Evolutionary conservation across 768 basidiomycete species (phyloP), one percentile per base, ranked within the genome.

Genomic region (Naganishia vishniacii): DNA sequence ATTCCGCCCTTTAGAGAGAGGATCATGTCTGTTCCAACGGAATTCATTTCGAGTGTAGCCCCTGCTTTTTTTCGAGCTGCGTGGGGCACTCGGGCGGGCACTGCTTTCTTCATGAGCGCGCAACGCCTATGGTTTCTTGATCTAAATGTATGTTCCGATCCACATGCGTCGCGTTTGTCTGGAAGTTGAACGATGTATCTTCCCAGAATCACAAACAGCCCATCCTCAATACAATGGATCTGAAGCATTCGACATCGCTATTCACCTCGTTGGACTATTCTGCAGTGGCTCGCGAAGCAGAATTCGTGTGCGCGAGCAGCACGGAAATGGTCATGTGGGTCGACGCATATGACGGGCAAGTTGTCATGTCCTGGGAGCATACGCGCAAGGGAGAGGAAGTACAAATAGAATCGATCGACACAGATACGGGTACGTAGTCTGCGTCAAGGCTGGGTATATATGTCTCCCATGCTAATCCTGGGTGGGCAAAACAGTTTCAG

Each of bases 351-450:
- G 40, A 42, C 29, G 62, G 49, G 15, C 48, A 63, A 25, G 25
- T 63, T 20, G 47, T 44, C n/a, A 51, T 63, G 20, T 41, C 45
- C 2, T 63, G 37, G 49, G 37, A 49, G 40, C 62, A 63, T 45
- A 34, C 25, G 20, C 59, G 59, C n/a, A 20, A 44, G 15, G 59
- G 41, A 9, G 59, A 60, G 20, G 46, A n/a, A 2, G n/a, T 45
- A 11, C 26, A 60, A 31, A 44, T 60, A 4, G 20, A 37, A 8
- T 13, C 53, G 23, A 56, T 56, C n/a, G 34, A 32, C 11, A 37
- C 20, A 29, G 5, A 56, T 23, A 20, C n/a, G 16, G 34, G 53
- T 26, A 41, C 20, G 53, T 56, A 7, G 20, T 11, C 5, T 3
- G 3, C 15, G 1, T 25, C 8, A 51, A 11, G 5, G 13, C 49